A percentile compares a stretch with the other conserved stretches of the same genome.
phyloP scores from a whole-genome alignment of 78 protist genomes.

The Dictyostelium brefeldianum region DNA sequence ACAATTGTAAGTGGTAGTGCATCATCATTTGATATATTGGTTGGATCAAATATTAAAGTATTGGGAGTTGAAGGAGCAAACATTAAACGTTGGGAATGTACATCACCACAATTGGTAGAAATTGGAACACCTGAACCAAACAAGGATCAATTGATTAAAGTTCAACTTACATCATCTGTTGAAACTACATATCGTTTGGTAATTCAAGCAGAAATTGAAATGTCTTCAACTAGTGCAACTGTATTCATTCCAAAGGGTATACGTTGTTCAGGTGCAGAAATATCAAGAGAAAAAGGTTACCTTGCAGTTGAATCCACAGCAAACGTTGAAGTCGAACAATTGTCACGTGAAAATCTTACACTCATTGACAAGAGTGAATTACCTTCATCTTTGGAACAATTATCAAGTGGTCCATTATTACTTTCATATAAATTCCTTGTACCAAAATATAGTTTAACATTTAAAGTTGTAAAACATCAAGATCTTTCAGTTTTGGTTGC shows the following conservation, averaged over 20 bases:
- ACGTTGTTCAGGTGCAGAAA: constrained; percentile 39
- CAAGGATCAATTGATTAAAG: constrained; percentile 40
- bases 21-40: constrained; percentile 45
- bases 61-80: constrained; percentile 32
- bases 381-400: not conserved
- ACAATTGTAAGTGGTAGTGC: constrained; percentile 39
- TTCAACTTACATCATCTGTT: constrained; percentile 27
- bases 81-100: constrained; percentile 74
- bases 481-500: constrained; percentile 55
- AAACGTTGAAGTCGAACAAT: constrained; percentile 62
- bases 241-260: not conserved
- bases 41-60: constrained; percentile 21
- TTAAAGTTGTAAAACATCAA: constrained; percentile 40
- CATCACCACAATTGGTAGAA: constrained; percentile 32
- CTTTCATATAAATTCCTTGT: constrained; percentile 62
- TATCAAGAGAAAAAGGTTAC: constrained; percentile 57
- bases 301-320: constrained; percentile 48
- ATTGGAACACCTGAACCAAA: not conserved
- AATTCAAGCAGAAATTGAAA: constrained; percentile 28
- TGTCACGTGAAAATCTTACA: constrained; percentile 45
- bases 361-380: constrained; percentile 60
- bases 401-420: constrained; percentile 47
- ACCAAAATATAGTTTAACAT: constrained; percentile 29
- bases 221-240: constrained; percentile 2
- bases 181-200: not conserved